Percentiles rank a stretch among this genome's conserved stretches.
Conservation (phyloP, 202 grass and related monocot species). For the Brachypodium distachyon region DNA sequence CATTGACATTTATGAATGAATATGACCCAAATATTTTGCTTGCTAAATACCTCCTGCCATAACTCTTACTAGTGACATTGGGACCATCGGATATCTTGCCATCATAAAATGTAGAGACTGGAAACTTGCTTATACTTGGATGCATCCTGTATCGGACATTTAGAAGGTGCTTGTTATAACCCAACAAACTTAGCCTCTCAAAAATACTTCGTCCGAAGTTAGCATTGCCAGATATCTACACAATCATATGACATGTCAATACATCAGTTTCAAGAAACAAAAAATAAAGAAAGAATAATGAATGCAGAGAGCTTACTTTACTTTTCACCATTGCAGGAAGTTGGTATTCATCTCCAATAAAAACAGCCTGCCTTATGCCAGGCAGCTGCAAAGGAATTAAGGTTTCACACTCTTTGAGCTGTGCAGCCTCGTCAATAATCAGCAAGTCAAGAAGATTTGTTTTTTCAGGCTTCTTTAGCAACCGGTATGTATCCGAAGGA, state of each 20-base stretch:
- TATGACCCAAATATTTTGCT: conserved; percentile 32
- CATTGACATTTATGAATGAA: conserved; percentile 52
- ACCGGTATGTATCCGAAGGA: not conserved
- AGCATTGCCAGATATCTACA: conserved; percentile 36
- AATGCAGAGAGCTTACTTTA: conserved; percentile 11
- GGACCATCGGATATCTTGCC: conserved; percentile 32
- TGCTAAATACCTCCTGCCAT: conserved; percentile 11
- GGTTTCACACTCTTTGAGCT: conserved; percentile 59
- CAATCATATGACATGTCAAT: not conserved
- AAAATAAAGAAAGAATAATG: not conserved
- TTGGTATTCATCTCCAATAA: conserved; percentile 51
- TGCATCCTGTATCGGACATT: conserved; percentile 60
- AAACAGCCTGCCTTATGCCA: conserved; percentile 22
- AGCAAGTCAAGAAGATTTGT: conserved; percentile 15
- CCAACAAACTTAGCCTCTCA: conserved; percentile 46
- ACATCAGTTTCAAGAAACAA: not conserved
- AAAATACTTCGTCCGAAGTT: conserved; percentile 41
- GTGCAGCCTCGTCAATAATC: conserved; percentile 54
- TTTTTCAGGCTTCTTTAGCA: not conserved
- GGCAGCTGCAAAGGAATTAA: conserved; percentile 40
- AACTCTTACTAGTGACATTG: conserved; percentile 20
- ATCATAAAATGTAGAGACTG: conserved; percentile 36
- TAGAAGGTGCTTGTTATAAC: conserved; percentile 43
- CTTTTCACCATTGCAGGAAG: conserved; percentile 47
- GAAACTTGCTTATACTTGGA: conserved; percentile 46